Percentiles rank a stretch among this genome's conserved stretches.
Conservation (phyloP, 345 rosid species). For the Salix brachista region DNA sequence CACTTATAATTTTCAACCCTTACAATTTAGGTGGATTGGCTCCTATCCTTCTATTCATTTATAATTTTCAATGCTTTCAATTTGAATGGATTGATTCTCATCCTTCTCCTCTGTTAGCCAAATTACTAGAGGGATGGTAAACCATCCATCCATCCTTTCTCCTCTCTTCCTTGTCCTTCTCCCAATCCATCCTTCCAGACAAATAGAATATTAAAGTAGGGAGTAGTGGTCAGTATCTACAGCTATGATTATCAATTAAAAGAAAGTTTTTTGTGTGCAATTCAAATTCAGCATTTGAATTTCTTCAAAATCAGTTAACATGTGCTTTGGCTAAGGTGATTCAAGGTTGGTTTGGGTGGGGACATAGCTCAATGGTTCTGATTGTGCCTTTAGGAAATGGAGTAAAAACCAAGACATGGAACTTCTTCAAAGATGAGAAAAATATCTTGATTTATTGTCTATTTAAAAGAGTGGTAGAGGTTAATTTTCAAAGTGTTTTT, state of each 20-base stretch:
- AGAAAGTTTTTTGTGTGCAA: background rate
- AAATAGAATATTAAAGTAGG: background rate
- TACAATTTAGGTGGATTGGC: too few relatives aligned
- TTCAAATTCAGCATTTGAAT: background rate
- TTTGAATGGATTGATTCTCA: too few relatives aligned
- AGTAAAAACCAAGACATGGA: background rate
- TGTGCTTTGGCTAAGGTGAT: background rate
- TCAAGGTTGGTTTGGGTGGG: background rate
- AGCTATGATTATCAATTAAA: background rate
- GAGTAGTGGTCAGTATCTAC: background rate
- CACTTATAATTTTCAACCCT: too few relatives aligned
- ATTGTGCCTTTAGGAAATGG: background rate
- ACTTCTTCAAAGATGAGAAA: background rate
- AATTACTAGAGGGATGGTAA: too few relatives aligned
- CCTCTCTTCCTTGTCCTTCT: too few relatives aligned
- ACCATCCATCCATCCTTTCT: too few relatives aligned
- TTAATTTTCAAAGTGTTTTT: too few relatives aligned
- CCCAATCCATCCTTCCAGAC: too few relatives aligned
- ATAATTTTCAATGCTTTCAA: too few relatives aligned
- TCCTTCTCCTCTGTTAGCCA: too few relatives aligned
- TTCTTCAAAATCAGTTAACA: background rate
- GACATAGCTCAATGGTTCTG: background rate
- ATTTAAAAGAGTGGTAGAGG: too few relatives aligned
- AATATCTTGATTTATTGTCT: background rate
- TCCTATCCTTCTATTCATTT: too few relatives aligned